Evolutionary conservation across 2,329 filamentous ascomycete genomes (phyloP), one percentile per base, ranked within the genome.

Genomic region (Cladosporium sp.): DNA sequence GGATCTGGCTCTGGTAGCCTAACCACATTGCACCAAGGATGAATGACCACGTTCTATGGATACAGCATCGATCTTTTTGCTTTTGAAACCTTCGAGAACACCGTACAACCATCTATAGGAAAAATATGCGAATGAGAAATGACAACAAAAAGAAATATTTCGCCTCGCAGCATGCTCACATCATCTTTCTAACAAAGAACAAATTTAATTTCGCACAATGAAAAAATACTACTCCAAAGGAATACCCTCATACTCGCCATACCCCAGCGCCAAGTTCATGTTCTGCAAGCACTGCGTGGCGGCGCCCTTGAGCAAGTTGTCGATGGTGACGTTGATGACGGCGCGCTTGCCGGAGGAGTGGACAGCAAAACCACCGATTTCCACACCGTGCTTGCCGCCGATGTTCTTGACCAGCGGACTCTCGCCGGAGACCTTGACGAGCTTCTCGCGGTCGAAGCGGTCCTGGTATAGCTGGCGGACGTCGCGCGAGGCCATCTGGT

Each of bases 391-490:
- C 73, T 86, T 88, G 56, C 86, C 83, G 60, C 82, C 82, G 62
- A 96, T 96, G 60, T 83, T 76, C 74, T 90, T 95, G 51, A 97
- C 92, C 9, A 84, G 74, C 3, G 92, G 93, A 0, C 88, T 80
- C 69, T 97, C 92, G 48, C 92, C 92, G 4, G 88, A 81, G 17
- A 97, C 83, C 79, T 93, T 96, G 67, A 99, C 85, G 13, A 99
- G 83, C 73, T 90, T 92, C 79, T 97, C 93, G 44, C 91, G 91
- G 5, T 92, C 92, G 65, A 96, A 99, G 19, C 92, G 83, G 63
- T 97, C 92, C 72, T 97, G 92, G 77, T 95, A 99, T 52, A 97
- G 76, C 65, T 96, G 89, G 55, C 93, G 84, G 60, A 99, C 89
- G 67, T 97, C 91, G 47, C 93, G 86, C 37, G 88, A 91, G 2